Evolutionary conservation across 805 yeast genomes (phyloP), one percentile per base, ranked within the genome.

Genomic region (Kazachstania bromeliacearum): DNA sequence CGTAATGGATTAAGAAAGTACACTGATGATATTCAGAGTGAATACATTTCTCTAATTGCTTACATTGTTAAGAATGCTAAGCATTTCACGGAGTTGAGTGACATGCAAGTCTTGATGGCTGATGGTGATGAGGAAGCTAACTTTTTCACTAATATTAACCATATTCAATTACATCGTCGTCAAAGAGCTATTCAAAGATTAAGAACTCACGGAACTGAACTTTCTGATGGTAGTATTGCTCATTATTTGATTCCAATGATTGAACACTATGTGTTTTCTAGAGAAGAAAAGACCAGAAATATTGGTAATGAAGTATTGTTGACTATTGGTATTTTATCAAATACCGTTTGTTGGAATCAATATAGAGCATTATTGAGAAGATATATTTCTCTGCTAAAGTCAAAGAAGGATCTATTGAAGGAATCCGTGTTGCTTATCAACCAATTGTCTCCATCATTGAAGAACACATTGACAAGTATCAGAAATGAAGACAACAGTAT

Each of bases 101-200:
- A 82, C 46, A 68, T 88, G 87, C 69, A 71, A 38, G 66, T 71
- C 1, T 60, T 89, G 27, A 58, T 79, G 1, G 70, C 64, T 48
- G 67, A 71, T 35, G 79, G 78, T 28, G 94, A 85, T 47, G 89
- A 79, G 25, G 96, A 87, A 48, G 81, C 85, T 4, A 79, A 85
- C 57, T 82, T 85, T 52, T 85, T 85, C 59, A 55, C 62, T 29
- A 85, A 87, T 48, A 68, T 92, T 33, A 71, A 70, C 41, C 96
- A 89, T 56, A 77, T 89, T 25, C 98, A 89, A 62, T 49, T 80
- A 7, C 85, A 80, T 51, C 75, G 94, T 61, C 79, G 96, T 48
- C 87, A 82, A 56, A 71, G 87, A 48, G 95, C 97, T 0, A 68
- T 89, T 16, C 71, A 75, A 48, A 70, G 82, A 40, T 59, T 88